A percentile compares a stretch with the other conserved stretches of the same genome.
These are phyloP conservation scores for Biscogniauxia marginata DNA, from an alignment of 2,329 filamentous ascomycete genomes.

Conservation along the genomic window DNA sequence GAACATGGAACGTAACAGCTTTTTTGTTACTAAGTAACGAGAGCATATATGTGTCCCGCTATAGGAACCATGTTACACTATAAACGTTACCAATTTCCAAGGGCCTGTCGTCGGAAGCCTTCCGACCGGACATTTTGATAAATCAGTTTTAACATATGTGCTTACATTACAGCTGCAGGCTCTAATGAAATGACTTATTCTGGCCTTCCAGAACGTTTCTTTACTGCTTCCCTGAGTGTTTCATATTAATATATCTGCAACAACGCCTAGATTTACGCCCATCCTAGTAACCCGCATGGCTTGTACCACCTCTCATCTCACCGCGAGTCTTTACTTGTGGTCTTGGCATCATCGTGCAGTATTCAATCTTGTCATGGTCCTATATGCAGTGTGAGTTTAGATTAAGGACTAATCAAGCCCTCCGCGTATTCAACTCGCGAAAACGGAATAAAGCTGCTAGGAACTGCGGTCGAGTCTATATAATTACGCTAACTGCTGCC, in stretches of 20 bases:
- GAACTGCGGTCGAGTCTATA: background rate
- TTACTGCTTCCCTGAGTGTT: slow-evolving; percentile 2
- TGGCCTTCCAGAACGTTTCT: slow-evolving; percentile 6
- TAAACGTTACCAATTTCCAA: slow-evolving; percentile 2
- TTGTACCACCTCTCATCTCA: background rate
- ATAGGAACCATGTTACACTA: background rate
- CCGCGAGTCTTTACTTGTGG: background rate
- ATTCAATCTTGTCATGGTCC: background rate
- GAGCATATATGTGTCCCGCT: background rate
- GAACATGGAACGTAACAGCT: background rate
- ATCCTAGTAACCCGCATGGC: background rate
- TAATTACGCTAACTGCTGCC: background rate
- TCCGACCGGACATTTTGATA: slow-evolving; percentile 15
- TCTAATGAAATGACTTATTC: background rate
- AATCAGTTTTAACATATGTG: background rate
- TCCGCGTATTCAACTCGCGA: too few species aligned
- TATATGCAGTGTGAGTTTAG: background rate
- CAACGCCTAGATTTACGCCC: background rate
- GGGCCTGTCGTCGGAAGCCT: slow-evolving; percentile 13
- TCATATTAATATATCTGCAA: slow-evolving; percentile 5
- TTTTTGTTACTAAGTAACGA: background rate
- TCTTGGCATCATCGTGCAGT: background rate
- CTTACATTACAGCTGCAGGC: background rate
- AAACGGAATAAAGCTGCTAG: too few species aligned
- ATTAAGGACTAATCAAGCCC: too few species aligned